phyloP scores from a whole-genome alignment of 371 early-diverging fungal species.

The Parasitella parasitica region DNA sequence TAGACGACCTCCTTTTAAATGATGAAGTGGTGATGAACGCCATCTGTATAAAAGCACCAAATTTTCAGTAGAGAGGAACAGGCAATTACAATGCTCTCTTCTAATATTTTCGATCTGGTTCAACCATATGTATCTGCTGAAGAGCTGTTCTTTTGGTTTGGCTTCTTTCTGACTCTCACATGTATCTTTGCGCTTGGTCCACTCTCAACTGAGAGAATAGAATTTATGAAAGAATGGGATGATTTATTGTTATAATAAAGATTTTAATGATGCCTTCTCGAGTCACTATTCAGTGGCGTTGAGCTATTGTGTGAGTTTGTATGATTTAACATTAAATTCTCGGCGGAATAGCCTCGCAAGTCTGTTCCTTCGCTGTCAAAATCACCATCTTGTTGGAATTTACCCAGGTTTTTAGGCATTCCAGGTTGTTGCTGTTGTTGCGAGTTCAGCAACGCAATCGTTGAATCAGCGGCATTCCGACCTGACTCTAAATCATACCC shows the following conservation, averaged over 20 bases:
- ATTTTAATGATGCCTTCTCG: neutral
- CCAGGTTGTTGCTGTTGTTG: neutral
- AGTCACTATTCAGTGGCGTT: neutral
- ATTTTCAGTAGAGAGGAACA: no score
- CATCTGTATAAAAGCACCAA: no score
- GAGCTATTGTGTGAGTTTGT: neutral
- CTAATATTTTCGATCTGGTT: neutral
- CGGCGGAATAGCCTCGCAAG: neutral
- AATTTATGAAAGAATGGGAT: slow-evolving; percentile 6
- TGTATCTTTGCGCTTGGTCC: slow-evolving; percentile 5
- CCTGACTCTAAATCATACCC: neutral
- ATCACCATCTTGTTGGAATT: neutral
- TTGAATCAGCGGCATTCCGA: neutral
- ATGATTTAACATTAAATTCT: neutral
- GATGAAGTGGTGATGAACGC: no score
- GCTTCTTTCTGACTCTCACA: neutral
- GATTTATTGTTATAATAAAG: slow-evolving; percentile 1
- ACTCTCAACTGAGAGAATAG: slow-evolving; percentile 4
- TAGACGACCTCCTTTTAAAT: no score
- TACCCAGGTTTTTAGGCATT: neutral
- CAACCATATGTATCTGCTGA: neutral
- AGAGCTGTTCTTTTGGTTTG: slow-evolving; percentile 2
- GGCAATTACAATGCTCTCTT: neutral
- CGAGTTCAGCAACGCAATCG: neutral
- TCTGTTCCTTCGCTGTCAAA: neutral